phyloP scores from a whole-genome alignment of 2,329 filamentous ascomycete genomes.

The Mollisia scopiformis region DNA sequence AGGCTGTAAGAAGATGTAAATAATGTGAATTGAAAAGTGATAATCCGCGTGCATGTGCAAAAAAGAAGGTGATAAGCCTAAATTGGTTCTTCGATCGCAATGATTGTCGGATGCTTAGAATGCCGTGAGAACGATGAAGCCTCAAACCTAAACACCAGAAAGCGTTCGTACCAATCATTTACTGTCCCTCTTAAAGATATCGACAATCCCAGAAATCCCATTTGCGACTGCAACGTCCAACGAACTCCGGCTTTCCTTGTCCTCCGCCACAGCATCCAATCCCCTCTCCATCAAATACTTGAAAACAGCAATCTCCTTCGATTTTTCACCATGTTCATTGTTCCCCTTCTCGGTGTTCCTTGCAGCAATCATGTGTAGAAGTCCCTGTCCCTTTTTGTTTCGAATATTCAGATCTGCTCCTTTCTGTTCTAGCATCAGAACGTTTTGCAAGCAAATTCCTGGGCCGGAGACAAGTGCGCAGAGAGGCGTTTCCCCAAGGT shows the following conservation, averaged over 20 bases:
- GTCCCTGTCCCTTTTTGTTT: conserved; percentile 13
- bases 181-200: conserved; percentile 14
- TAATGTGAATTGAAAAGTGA: too few species aligned
- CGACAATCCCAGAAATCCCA: conserved; percentile 19
- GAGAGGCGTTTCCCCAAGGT: conserved; percentile 15
- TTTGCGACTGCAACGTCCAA: conserved; percentile 21
- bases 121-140: too few species aligned
- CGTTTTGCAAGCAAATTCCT: background rate
- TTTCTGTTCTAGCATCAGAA: background rate
- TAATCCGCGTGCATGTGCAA: too few species aligned
- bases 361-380: conserved; percentile 19
- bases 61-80: too few species aligned
- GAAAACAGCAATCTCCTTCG: conserved; percentile 6
- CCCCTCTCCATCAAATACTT: conserved; percentile 20
- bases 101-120: too few species aligned
- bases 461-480: conserved; percentile 5
- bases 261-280: conserved; percentile 20
- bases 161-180: background rate
- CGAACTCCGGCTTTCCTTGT: conserved; percentile 19
- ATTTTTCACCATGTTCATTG: too few species aligned
- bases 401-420: conserved; percentile 16
- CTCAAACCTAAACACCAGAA: too few species aligned
- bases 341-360: conserved; percentile 2
- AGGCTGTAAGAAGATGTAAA: too few species aligned
- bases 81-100: too few species aligned